Base-by-base conservation (phyloP, 345 rosid genomes). In the Pseudoturritis turrita region DNA sequence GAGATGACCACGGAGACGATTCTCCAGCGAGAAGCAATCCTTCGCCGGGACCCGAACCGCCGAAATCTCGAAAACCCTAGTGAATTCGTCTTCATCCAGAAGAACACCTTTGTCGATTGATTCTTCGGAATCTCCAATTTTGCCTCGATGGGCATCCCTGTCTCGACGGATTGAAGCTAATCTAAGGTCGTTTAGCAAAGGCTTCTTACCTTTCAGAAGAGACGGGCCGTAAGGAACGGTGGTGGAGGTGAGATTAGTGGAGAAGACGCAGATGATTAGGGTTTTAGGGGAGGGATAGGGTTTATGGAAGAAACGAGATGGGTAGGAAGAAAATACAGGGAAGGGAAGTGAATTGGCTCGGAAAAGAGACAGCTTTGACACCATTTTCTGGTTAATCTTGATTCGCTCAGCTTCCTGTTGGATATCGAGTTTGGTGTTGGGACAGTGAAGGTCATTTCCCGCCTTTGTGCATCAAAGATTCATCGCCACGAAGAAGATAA, bases 1-100 rank as follows among this genome's bases (percentile, higher is more conserved):
- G 19, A 91, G 87, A 80, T 91, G 96, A 17, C 97, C 94, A 8
- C 96, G 90, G 74, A 91, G 81, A 59, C 90, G 90, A 64, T 78
- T 83, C 84, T 91, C 96, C 5, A 89, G 83, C 55, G 79, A 65
- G 65, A 80, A 85, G 69, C 90, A 89, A 49, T 81, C 85, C 62
- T 71, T 84, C 3, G 91, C 80, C 1, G 96, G 89, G 37, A 89
- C 96, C 0, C 97, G 84, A 45, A 89, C 78, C 7, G 94, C 94
- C 11, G 88, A 79, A 12, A 91, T 37, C 6, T 84, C 80, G 61
- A 85, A 89, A 4, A 84, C 76, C 78, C 92, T 73, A 28, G 88
- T 76, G 86, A 91, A 94, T 15, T 80, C 73, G 41, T 68, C 79
- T 22, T 84, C 91, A 2, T 87, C 72, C 14, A 90, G 17, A 68